Evolutionary conservation across 225 moss, liverwort and hornwort species (phyloP).

Genomic region (Climacium dendroides): DNA sequence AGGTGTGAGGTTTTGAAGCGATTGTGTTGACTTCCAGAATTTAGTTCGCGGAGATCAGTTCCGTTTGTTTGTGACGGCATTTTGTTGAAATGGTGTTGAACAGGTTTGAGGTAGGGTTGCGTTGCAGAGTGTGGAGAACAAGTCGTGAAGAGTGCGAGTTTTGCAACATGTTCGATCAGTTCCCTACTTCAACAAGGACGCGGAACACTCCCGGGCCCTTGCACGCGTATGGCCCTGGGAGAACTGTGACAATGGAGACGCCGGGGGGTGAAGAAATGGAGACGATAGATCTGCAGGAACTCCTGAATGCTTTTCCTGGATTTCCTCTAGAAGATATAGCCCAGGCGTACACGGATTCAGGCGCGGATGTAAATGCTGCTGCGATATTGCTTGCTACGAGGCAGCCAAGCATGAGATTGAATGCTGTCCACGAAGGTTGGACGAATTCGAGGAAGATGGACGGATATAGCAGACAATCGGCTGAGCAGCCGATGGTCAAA

Average conservation of each 20-base stretch:
- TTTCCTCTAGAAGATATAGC: slow-evolving; percentile 27
- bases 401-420: not conserved
- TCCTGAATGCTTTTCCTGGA: slow-evolving; percentile 37
- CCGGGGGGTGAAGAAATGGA: slow-evolving; percentile 13
- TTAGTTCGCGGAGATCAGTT: not conserved
- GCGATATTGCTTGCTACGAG: slow-evolving; percentile 35
- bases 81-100: not conserved
- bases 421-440: not conserved
- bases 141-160: not conserved
- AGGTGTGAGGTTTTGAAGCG: not conserved
- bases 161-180: slow-evolving; percentile 10
- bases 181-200: not conserved
- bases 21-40: not conserved
- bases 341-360: slow-evolving; percentile 23
- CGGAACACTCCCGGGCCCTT: not conserved
- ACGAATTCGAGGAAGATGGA: not conserved
- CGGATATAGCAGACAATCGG: not conserved
- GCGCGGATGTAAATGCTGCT: slow-evolving; percentile 31
- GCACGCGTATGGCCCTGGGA: not conserved
- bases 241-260: not conserved
- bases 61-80: not conserved
- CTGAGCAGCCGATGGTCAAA: not conserved
- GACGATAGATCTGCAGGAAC: not conserved
- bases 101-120: not conserved
- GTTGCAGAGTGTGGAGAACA: not conserved